phyloP scores from a whole-genome alignment of 2,329 filamentous ascomycete species.

The Hansfordia pulvinata region DNA sequence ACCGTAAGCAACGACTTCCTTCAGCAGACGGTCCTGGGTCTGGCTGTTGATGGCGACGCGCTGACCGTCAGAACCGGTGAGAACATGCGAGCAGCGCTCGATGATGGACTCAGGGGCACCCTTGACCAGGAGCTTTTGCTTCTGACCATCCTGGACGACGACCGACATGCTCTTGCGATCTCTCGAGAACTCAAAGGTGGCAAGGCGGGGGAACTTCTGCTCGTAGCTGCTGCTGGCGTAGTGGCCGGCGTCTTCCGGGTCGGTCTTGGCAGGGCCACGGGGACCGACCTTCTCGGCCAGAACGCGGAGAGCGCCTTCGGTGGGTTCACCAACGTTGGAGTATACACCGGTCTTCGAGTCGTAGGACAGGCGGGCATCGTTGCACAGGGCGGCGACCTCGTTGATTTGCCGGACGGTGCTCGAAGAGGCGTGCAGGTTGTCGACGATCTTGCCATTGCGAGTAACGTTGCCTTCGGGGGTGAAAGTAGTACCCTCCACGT shows the following conservation, averaged over 20 bases:
- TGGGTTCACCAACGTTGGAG: conserved; percentile 82
- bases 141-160: conserved; percentile 55
- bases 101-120: conserved; percentile 91
- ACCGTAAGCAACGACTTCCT: conserved; percentile 79
- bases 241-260: conserved; percentile 56
- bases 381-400: conserved; percentile 66
- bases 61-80: conserved; percentile 68
- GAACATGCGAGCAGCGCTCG: conserved; percentile 73
- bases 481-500: conserved; percentile 89
- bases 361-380: conserved; percentile 73
- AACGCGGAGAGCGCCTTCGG: conserved; percentile 83
- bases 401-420: conserved; percentile 68
- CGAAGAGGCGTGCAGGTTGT: conserved; percentile 57
- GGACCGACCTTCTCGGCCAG: conserved; percentile 92
- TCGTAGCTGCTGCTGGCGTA: conserved; percentile 79
- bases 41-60: conserved; percentile 58
- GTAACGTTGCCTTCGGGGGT: conserved; percentile 66
- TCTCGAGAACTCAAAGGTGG: conserved; percentile 92
- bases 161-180: conserved; percentile 99
- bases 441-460: conserved; percentile 51
- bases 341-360: conserved; percentile 64
- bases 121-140: conserved; percentile 83
- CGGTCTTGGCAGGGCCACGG: conserved; percentile 41
- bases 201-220: conserved; percentile 56
- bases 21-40: conserved; percentile 55